A percentile compares a stretch with the other conserved stretches of the same genome.
These are phyloP conservation scores for Aspergillus sp. DNA, from an alignment of 2,329 filamentous ascomycete genomes.

Conservation along the genomic window DNA sequence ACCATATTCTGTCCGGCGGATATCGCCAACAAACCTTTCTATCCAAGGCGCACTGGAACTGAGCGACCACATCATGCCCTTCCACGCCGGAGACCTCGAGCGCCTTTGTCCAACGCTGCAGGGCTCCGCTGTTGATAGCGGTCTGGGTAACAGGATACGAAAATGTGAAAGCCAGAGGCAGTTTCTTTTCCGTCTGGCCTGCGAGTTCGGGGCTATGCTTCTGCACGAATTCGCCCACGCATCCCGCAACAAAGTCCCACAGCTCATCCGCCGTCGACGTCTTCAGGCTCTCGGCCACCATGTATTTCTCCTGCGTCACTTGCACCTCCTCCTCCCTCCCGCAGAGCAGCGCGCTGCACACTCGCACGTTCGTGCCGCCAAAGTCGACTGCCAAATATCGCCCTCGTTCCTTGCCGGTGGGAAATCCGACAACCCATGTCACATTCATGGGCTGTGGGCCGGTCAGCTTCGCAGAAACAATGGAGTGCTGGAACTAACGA, in stretches of 20 bases:
- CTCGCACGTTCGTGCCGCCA: conserved; percentile 82
- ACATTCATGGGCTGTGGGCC: conserved; percentile 71
- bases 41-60: conserved; percentile 64
- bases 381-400: conserved; percentile 77
- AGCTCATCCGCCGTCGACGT: conserved; percentile 66
- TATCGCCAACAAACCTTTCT: conserved; percentile 41
- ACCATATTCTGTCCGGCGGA: neutral
- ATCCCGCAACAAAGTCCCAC: conserved; percentile 81
- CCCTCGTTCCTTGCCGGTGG: conserved; percentile 69
- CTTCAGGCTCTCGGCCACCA: conserved; percentile 75
- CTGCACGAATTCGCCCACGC: conserved; percentile 68
- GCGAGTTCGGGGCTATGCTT: conserved; percentile 52
- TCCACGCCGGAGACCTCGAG: conserved; percentile 85
- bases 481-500: neutral
- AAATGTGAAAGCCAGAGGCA: conserved; percentile 82
- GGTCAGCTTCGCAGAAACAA: no score
- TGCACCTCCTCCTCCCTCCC: conserved; percentile 71
- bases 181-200: conserved; percentile 28
- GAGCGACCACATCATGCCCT: conserved; percentile 71
- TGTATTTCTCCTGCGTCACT: conserved; percentile 80
- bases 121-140: conserved; percentile 72
- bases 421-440: conserved; percentile 78
- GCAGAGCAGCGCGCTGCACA: conserved; percentile 74
- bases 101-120: conserved; percentile 87
- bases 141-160: conserved; percentile 80